A percentile compares a stretch with the other conserved stretches of the same genome.
Evolutionary conservation across 768 basidiomycete genomes (phyloP).

Genomic region (Russula brevipes): DNA sequence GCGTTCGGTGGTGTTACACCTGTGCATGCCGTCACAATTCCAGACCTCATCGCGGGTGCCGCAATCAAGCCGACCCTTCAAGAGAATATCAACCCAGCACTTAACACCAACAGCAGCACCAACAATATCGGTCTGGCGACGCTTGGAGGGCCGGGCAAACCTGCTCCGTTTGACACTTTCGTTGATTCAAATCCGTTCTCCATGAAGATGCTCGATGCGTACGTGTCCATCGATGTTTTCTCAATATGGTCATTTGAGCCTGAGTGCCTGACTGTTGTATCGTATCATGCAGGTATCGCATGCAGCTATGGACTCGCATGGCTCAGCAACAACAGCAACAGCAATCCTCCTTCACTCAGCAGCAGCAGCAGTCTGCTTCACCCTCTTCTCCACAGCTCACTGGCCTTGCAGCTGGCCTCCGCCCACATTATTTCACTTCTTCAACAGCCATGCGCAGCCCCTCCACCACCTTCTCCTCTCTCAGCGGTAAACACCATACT

Average conservation of each 20-base stretch:
- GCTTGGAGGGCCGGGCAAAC: slow-evolving; percentile 32
- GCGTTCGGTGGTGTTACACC: slow-evolving; percentile 66
- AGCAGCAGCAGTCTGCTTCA: slow-evolving; percentile 30
- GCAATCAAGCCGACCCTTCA: slow-evolving; percentile 39
- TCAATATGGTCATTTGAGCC: slow-evolving; percentile 2
- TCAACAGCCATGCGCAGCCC: slow-evolving; percentile 20
- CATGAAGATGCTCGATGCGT: slow-evolving; percentile 80
- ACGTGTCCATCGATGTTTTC: slow-evolving; percentile 33
- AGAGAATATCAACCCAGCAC: slow-evolving; percentile 75
- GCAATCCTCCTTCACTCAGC: slow-evolving; percentile 36
- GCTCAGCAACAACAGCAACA: slow-evolving; percentile 63
- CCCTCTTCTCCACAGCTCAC: slow-evolving; percentile 26
- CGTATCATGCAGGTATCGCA: slow-evolving; percentile 55
- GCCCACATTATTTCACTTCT: slow-evolving; percentile 39
- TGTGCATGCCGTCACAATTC: slow-evolving; percentile 78
- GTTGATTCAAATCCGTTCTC: slow-evolving; percentile 79
- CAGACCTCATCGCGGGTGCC: slow-evolving; percentile 42
- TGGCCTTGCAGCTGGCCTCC: slow-evolving; percentile 32
- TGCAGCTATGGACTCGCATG: slow-evolving; percentile 92
- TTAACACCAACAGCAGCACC: slow-evolving; percentile 43
- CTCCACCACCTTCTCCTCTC: slow-evolving; percentile 21
- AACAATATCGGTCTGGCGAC: slow-evolving; percentile 33
- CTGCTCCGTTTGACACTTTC: slow-evolving; percentile 66
- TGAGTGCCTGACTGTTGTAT: slow-evolving; percentile 14
- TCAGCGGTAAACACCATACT: slow-evolving; percentile 42